Evolutionary conservation across 2,329 filamentous ascomycete genomes (phyloP), one percentile per base, ranked within the genome.

Genomic region (Hyphodiscus sp.): DNA sequence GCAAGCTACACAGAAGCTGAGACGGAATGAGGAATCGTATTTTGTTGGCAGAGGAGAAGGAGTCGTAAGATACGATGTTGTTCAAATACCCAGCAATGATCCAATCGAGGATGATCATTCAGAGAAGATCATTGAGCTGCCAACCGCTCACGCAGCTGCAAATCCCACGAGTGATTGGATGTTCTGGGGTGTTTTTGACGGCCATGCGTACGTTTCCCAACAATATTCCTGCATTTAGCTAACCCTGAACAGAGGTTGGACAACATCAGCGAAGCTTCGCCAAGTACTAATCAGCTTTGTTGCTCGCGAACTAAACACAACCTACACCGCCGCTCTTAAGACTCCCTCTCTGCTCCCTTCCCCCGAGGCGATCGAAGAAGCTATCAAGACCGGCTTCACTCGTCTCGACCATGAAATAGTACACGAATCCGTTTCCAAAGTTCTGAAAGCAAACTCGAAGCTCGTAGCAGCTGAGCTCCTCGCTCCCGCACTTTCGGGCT

Each of bases 101-200:
- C 94, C 94, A 0, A 99, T 99, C 55, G 94, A 99, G 73, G 94
- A 99, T 67, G 95, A 99, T 67, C 94, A 99, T 68, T 89, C 91
- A 50, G 94, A 99, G 74, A 95, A 96, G 79, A 96, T 97, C 65
- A 90, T 99, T 46, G 89, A 97, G 70, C 83, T 96, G 9, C 87
- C 89, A 4, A 77, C 75, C 50, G 77, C 74, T 74, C 80, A 53
- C 41, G 76, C 72, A 64, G 58, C 33, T 66, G 64, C 20, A 64
- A 76, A 79, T 16, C 60, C 76, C 18, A 83, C 77, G 55, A 89
- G 81, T 57, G 95, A 99, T 71, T 99, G 94, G 94, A 97, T 97
- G 91, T 99, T 99, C 70, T 99, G 95, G 94, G 94, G 91, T 54
- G 91, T 99, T 18, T 99, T 97, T 70, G 94, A 99, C 68, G 94